phyloP scores from a whole-genome alignment of 768 basidiomycete species.

The Plicaturopsis crispa region DNA sequence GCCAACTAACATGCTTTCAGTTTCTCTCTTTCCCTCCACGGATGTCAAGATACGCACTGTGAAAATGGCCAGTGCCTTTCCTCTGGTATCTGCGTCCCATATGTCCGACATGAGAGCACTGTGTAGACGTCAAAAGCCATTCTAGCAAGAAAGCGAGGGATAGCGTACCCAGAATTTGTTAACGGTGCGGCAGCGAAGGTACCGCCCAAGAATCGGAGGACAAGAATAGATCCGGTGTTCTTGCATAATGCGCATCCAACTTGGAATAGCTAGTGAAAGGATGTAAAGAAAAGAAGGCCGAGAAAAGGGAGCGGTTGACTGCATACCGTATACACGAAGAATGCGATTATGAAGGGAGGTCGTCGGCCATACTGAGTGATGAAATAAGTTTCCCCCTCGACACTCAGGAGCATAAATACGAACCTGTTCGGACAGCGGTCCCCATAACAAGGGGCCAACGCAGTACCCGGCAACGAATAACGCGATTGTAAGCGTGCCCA shows the following conservation, averaged over 20 bases:
- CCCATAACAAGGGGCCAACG: slow-evolving; percentile 56
- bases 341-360: slow-evolving; percentile 48
- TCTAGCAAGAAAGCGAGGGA: neutral
- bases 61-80: slow-evolving; percentile 60
- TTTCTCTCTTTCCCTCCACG: too few species aligned
- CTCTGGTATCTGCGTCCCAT: slow-evolving; percentile 55
- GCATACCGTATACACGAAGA: slow-evolving; percentile 46
- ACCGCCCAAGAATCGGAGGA: slow-evolving; percentile 68
- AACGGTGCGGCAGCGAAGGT: slow-evolving; percentile 62
- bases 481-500: slow-evolving; percentile 48
- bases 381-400: too few species aligned
- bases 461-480: slow-evolving; percentile 67
- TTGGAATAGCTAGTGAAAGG: slow-evolving; percentile 41
- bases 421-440: slow-evolving; percentile 38
- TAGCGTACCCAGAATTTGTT: slow-evolving; percentile 55
- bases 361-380: slow-evolving; percentile 55
- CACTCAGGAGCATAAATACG: slow-evolving; percentile 23
- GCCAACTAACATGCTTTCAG: too few species aligned
- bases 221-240: slow-evolving; percentile 56
- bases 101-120: slow-evolving; percentile 50
- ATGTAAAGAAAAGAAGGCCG: neutral
- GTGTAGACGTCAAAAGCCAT: slow-evolving; percentile 2
- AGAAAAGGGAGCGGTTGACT: neutral
- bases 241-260: slow-evolving; percentile 52
- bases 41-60: too few species aligned